Evolutionary conservation across 306 rosid species (phyloP), one percentile per base, ranked within the genome.

Genomic region (Cucumis sativus): DNA sequence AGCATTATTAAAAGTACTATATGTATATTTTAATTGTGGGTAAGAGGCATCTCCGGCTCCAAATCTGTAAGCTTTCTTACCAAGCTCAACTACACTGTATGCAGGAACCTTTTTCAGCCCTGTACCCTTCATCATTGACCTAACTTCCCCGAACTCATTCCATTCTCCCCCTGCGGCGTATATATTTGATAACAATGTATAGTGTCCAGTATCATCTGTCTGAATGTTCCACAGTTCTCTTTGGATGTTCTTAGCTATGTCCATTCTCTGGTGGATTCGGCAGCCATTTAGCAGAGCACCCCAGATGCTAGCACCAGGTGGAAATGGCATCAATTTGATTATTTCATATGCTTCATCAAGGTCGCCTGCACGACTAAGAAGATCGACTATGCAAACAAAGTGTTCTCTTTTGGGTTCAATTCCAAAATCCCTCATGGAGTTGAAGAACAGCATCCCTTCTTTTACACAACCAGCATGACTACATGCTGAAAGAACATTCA

Each of bases 91-190:
- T 57, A 92, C 65, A 79, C 98, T 94, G 80, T 79, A 90, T 21
- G 96, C 98, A 8, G 97, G 96, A 51, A 94, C 91, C 88, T 94
- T 94, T 74, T 84, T 89, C 54, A 94, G 88, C 60, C 96, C 94
- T 60, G 80, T 80, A 40, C 79, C 83, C 82, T 94, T 85, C 95
- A 94, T 94, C 79, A 11, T 84, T 55, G 79, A 83, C 79, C 98
- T 91, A 80, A 94, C 93, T 68, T 86, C 88, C 80, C 91, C 84
- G 75, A 92, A 92, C 67, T 90, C 92, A 78, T 84, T 82, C 95
- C 91, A 90, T 73, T 90, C 87, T 82, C 96, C 98, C 79, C 81
- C 97, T 85, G 90, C 96, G 7, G 96, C 96, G 52, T 90, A 84
- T 86, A 91, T 84, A 80, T 94, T 94, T 54, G 98, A 94, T 78